These are phyloP conservation scores for Cucurbita ficifolia DNA, from an alignment of 306 rosid genomes.

Conservation along the genomic window DNA sequence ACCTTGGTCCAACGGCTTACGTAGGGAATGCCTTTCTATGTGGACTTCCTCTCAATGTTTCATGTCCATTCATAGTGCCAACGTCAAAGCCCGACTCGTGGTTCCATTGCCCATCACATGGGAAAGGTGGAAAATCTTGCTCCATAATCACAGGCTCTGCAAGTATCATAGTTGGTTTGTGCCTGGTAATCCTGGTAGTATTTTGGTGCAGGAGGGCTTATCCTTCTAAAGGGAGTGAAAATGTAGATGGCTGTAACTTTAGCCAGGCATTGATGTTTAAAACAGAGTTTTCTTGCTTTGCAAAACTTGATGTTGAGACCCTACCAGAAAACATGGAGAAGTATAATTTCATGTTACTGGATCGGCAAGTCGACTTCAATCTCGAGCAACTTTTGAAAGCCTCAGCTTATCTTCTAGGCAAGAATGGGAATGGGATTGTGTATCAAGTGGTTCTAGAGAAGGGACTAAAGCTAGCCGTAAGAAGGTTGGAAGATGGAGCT, in stretches of 20 bases:
- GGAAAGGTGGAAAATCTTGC: slow-evolving; percentile 8
- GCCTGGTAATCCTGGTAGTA: slow-evolving; percentile 62
- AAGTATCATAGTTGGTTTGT: slow-evolving; percentile 62
- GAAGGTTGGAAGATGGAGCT: slow-evolving; percentile 90
- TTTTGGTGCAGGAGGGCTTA: slow-evolving; percentile 64
- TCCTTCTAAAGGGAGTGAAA: slow-evolving; percentile 1
- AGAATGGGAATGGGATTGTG: slow-evolving; percentile 87
- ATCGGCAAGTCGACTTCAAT: slow-evolving; percentile 56
- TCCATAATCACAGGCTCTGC: slow-evolving; percentile 57
- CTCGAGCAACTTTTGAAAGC: slow-evolving; percentile 91
- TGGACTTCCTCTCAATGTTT: slow-evolving; percentile 76
- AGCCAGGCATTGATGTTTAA: slow-evolving; percentile 39
- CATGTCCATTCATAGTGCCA: slow-evolving; percentile 39
- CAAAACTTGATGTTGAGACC: slow-evolving; percentile 51
- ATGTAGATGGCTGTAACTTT: slow-evolving; percentile 6
- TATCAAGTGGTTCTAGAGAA: slow-evolving; percentile 93
- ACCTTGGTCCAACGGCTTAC: slow-evolving; percentile 94
- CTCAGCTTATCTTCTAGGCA: slow-evolving; percentile 85
- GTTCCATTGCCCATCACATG: slow-evolving; percentile 5
- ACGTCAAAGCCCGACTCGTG: background rate
- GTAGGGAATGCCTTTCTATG: slow-evolving; percentile 74
- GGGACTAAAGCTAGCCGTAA: slow-evolving; percentile 65
- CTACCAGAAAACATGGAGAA: slow-evolving; percentile 67
- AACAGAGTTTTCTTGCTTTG: slow-evolving; percentile 53
- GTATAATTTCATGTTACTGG: slow-evolving; percentile 68